A percentile compares a stretch with the other conserved stretches of the same genome.
Conservation (phyloP, 1,284 basidiomycete species). For the Boletus mariae region DNA sequence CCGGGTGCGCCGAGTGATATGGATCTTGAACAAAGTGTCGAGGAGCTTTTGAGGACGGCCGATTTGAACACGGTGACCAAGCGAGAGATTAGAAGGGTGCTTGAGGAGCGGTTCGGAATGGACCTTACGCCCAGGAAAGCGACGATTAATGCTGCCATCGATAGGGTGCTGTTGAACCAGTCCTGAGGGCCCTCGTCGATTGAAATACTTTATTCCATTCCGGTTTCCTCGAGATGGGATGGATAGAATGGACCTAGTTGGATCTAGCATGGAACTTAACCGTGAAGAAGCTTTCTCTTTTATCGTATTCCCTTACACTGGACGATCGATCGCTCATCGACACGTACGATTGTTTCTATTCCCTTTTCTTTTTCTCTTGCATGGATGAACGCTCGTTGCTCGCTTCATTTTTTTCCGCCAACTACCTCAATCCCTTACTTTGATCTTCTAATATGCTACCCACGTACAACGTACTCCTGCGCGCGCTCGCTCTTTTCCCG, state of each 20-base stretch:
- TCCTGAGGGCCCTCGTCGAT: constrained; percentile 8
- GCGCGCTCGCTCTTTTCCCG: not conserved
- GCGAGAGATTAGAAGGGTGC: constrained; percentile 76
- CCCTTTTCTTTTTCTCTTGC: not conserved
- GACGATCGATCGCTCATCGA: not conserved
- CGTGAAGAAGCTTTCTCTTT: constrained; percentile 7
- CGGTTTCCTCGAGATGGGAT: no score
- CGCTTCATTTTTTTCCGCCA: not conserved
- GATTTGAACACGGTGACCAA: constrained; percentile 90
- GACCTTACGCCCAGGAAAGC: constrained; percentile 65
- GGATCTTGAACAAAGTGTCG: constrained; percentile 72
- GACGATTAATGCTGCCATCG: constrained; percentile 69
- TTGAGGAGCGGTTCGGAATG: constrained; percentile 77
- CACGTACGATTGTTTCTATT: not conserved
- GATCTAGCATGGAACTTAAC: constrained; percentile 23
- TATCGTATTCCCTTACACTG: not conserved
- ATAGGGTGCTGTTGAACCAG: constrained; percentile 49
- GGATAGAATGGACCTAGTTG: constrained; percentile 14
- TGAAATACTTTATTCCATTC: no score
- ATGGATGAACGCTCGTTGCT: constrained; percentile 12
- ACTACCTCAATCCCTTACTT: not conserved
- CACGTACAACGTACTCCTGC: not conserved
- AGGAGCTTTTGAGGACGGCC: constrained; percentile 67
- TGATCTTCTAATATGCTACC: not conserved
- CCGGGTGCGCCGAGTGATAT: constrained; percentile 53